Evolutionary conservation across 441 rosid species (phyloP), one percentile per base, ranked within the genome.

Genomic region (Rhodomyrtus psidioides): DNA sequence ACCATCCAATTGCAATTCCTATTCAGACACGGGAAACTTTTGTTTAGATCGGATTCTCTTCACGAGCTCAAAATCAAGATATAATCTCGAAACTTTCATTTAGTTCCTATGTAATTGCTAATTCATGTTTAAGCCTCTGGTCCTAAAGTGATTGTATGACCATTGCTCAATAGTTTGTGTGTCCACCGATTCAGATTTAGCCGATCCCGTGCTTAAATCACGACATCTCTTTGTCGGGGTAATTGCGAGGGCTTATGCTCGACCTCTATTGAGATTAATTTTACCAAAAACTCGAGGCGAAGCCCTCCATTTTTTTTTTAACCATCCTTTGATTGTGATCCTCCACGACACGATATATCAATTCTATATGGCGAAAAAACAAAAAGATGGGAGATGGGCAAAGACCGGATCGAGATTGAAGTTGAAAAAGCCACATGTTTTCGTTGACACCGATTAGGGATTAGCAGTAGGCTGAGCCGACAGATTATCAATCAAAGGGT

Each of bases 121-220:
- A 42, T 44, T 44, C 49, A 44, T 44, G 49, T 44, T 44, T 44
- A 9, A 44, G 53, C 53, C 13, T 49, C 2, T 49, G 53, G 53
- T 49, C 53, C 13, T 49, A 49, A 49, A 49, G 13, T 10, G 4
- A 49, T 49, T 49, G 13, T 49, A 10, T 49, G 53, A 49, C 53
- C 53, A 2, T 49, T 49, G 13, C 53, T 49, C 13, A 49, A 49
- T 49, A 49, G 0, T 49, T 12, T 3, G 13, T 49, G 5, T 15
- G 6, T 15, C 15, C 49, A 44, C 10, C 17, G 57, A 9, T 7
- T 55, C 26, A 4, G 24, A 19, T 6, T 60, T 7, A 2, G 3
- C 16, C 5, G 0, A 16, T 15, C 7, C 24, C 1, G 1, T 60
- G 0, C 6, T 28, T 8, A 28, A 34, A 34, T 65, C 46, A 65